phyloP scores from a whole-genome alignment of 345 rosid genomes.

The Citrus maxima region DNA sequence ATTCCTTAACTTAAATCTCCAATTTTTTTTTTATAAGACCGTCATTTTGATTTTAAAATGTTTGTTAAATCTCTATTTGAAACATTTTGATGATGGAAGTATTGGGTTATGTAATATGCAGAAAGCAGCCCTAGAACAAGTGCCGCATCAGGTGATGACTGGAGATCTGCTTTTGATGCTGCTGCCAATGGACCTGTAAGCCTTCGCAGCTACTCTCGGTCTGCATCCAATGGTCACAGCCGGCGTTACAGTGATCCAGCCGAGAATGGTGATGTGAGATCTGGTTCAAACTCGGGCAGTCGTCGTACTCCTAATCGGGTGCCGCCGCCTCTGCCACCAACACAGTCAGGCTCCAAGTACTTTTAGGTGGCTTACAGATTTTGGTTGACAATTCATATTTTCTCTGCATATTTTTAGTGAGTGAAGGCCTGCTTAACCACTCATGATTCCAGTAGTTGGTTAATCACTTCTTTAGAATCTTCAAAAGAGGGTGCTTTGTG shows the following conservation, averaged over 20 bases:
- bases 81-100: neutral
- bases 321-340: too few relatives aligned
- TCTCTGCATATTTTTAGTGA: too few relatives aligned
- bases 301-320: slow-evolving; percentile 75
- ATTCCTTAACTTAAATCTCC: too few relatives aligned
- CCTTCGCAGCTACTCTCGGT: slow-evolving; percentile 33
- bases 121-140: slow-evolving; percentile 79
- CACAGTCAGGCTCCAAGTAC: too few relatives aligned
- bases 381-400: too few relatives aligned
- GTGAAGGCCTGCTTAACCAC: too few relatives aligned
- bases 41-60: too few relatives aligned
- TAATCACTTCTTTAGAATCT: too few relatives aligned
- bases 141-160: slow-evolving; percentile 42
- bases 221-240: slow-evolving; percentile 57
- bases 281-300: slow-evolving; percentile 43
- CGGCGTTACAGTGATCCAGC: slow-evolving; percentile 49
- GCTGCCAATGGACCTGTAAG: slow-evolving; percentile 58
- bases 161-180: slow-evolving; percentile 79
- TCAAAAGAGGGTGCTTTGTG: too few relatives aligned
- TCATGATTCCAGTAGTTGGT: too few relatives aligned
- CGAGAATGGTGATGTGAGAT: slow-evolving; percentile 64
- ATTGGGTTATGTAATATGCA: slow-evolving; percentile 24
- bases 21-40: neutral
- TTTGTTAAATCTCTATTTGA: neutral
- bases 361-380: too few relatives aligned